These are phyloP conservation scores for Barnettozyma botsteinii DNA, from an alignment of 805 yeast species.

Conservation along the genomic window DNA sequence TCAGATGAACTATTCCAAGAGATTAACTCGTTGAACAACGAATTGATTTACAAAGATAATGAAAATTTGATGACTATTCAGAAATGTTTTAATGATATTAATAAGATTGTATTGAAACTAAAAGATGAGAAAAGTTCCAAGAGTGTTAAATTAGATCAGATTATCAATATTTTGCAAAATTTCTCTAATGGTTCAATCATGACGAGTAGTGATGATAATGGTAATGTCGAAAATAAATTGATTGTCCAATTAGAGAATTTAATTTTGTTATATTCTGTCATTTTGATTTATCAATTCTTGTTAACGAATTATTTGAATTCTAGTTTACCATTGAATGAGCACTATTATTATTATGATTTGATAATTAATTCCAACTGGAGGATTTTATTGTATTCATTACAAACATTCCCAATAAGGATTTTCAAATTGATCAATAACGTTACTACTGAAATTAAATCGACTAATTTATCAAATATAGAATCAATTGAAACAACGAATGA, in stretches of 20 bases:
- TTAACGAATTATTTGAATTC: slow-evolving; percentile 31
- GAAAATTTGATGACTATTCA: slow-evolving; percentile 1
- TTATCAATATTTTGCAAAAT: too few species aligned
- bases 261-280: slow-evolving; percentile 27
- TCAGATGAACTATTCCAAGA: slow-evolving; percentile 4
- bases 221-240: neutral
- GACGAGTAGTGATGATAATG: neutral
- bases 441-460: slow-evolving; percentile 23
- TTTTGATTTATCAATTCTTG: slow-evolving; percentile 30
- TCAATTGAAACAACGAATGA: slow-evolving; percentile 8
- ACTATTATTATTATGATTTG: slow-evolving; percentile 42
- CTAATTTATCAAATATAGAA: slow-evolving; percentile 12
- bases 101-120: too few species aligned
- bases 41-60: neutral
- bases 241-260: slow-evolving; percentile 27
- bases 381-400: slow-evolving; percentile 34
- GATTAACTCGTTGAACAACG: neutral
- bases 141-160: too few species aligned
- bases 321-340: slow-evolving; percentile 39
- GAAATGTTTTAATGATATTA: slow-evolving; percentile 1
- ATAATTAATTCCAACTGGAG: slow-evolving; percentile 30
- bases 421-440: slow-evolving; percentile 15
- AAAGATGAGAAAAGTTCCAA: too few species aligned
- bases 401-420: slow-evolving; percentile 30
- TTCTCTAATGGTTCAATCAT: too few species aligned